Evolutionary conservation across 2,329 filamentous ascomycete species (phyloP), one percentile per base, ranked within the genome.

Genomic region (Aspergillus sojae): DNA sequence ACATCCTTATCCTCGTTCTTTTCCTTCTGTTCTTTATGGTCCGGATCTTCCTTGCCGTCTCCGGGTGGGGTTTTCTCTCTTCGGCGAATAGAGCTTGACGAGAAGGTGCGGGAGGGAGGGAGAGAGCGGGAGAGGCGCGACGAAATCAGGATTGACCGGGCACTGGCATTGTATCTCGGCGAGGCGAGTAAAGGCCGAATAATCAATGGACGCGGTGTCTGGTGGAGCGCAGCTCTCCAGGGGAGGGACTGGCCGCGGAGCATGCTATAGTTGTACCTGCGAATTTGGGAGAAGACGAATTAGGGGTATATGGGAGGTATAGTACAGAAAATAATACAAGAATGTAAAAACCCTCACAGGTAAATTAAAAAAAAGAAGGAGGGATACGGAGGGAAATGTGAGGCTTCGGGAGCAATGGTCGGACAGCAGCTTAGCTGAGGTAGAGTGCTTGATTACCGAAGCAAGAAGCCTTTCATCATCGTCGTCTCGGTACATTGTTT

Each of bases 241-340:
- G 87, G 85, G 73, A 89, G 78, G 69, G 84, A 85, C 78, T 87
- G 86, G 73, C 86, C 84, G 81, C 87, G 86, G 76, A 88, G 82
- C 88, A 90, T 90, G 77, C 79, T 84, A 73, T 65, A 68, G 60
- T 72, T 7, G 65, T 68, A 36, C 61, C 58, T 62, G 59, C n/a
- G 56, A 52, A 50, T 45, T 57, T 52, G 65, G 41, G 65, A 58
- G 50, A 56, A 26, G 58, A 30, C 41, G 55, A 32, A 58, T 46
- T 58, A 45, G 55, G 48, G 54, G 56, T 63, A 67, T 57, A 45
- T 50, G 60, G 28, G 48, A 28, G 21, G 45, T 32, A 63, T 61
- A 62, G 39, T 60, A 66, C 50, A 69, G 43, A 39, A 54, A 39
- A 41, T 36, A 39, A 23, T 58, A 63, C 12, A 48, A 57, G 9